Conservation (phyloP, 1,139 yeast species). For the Candida tetrigidarum region DNA sequence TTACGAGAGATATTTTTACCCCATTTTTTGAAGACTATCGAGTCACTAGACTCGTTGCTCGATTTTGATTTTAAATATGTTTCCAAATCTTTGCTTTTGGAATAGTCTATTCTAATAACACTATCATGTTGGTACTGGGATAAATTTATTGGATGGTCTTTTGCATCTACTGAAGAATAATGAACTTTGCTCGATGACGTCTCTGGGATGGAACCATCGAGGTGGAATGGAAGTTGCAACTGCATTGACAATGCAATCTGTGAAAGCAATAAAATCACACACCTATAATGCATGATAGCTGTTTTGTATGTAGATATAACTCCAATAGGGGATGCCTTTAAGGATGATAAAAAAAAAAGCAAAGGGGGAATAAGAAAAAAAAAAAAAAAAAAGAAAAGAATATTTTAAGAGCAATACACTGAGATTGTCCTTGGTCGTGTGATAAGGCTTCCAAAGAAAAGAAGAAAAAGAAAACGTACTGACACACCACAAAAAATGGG, state of each 20-base stretch:
- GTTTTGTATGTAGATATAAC: background rate
- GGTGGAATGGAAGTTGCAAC: constrained; percentile 18
- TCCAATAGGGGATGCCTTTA: too few relatives aligned
- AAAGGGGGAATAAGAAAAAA: background rate
- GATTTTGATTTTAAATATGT: constrained; percentile 19
- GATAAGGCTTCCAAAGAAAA: too few relatives aligned
- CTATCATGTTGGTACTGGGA: constrained; percentile 51
- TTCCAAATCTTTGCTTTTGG: constrained; percentile 22
- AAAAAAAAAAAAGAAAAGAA: background rate
- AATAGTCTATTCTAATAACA: constrained; percentile 50
- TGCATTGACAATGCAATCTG: background rate
- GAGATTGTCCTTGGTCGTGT: too few relatives aligned
- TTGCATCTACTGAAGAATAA: constrained; percentile 19
- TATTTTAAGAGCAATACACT: constrained; percentile 1
- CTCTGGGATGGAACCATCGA: constrained; percentile 3
- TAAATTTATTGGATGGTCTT: constrained; percentile 50
- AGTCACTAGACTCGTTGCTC: constrained; percentile 4
- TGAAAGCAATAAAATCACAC: constrained; percentile 3
- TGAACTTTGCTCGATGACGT: constrained; percentile 15
- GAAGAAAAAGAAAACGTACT: too few relatives aligned
- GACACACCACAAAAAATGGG: too few relatives aligned
- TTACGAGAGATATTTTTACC: constrained; percentile 26
- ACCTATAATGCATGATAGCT: background rate
- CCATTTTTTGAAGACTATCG: constrained; percentile 34
- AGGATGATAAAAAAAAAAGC: background rate